Evolutionary conservation across 2,329 filamentous ascomycete species (phyloP).

Genomic region (Colletotrichum truncatum): DNA sequence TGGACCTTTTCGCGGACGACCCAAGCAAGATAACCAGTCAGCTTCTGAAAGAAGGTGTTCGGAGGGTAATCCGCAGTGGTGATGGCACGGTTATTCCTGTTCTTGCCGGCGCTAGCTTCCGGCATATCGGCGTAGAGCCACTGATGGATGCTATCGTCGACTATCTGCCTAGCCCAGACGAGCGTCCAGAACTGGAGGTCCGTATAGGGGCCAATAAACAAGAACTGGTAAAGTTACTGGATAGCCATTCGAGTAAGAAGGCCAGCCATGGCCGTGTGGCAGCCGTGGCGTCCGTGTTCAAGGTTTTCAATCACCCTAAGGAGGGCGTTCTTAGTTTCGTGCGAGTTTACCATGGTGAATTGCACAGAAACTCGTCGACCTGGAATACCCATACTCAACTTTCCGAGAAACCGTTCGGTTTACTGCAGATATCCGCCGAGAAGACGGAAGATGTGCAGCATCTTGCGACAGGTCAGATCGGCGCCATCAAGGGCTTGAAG

Average conservation of each 20-base stretch:
- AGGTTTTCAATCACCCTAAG: constrained; percentile 88
- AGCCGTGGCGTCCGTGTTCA: constrained; percentile 80
- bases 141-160: constrained; percentile 89
- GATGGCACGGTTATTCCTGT: constrained; percentile 83
- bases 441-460: constrained; percentile 86
- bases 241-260: constrained; percentile 40
- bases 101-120: constrained; percentile 91
- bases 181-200: constrained; percentile 83
- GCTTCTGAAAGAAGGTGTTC: constrained; percentile 77
- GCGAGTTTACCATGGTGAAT: constrained; percentile 85
- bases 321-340: constrained; percentile 92
- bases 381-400: constrained; percentile 88
- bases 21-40: constrained; percentile 77
- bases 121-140: constrained; percentile 93
- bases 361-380: constrained; percentile 77
- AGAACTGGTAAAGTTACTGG: constrained; percentile 41
- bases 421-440: constrained; percentile 90
- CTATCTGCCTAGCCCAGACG: constrained; percentile 83
- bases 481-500: constrained; percentile 90
- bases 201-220: constrained; percentile 70
- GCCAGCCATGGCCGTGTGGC: constrained; percentile 45
- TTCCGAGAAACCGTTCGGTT: constrained; percentile 81
- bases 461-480: constrained; percentile 89
- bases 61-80: constrained; percentile 73
- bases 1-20: constrained; percentile 83